Percentiles rank a stretch among this genome's conserved stretches.
These are phyloP conservation scores for Pichia californica DNA, from an alignment of 805 yeast species.

Conservation along the genomic window DNA sequence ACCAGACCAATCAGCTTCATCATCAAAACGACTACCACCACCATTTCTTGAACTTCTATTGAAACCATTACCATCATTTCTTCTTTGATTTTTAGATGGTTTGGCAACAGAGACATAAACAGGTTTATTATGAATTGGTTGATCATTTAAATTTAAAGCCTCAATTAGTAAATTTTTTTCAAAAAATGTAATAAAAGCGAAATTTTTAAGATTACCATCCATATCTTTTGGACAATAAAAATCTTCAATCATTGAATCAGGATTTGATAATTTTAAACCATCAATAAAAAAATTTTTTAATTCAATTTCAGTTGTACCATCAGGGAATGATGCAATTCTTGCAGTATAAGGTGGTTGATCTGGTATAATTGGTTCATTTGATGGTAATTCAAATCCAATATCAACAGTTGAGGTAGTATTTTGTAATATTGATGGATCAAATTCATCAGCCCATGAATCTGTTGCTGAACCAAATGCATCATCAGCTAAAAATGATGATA, in stretches of 20 bases:
- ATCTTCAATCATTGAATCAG: slow-evolving; percentile 46
- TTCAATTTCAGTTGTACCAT: slow-evolving; percentile 63
- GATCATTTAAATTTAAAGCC: slow-evolving; percentile 40
- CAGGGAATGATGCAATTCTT: slow-evolving; percentile 80
- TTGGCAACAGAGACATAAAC: slow-evolving; percentile 54
- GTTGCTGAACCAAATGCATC: slow-evolving; percentile 51
- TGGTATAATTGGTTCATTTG: slow-evolving; percentile 52
- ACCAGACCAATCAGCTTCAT: slow-evolving; percentile 54
- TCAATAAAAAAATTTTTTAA: slow-evolving; percentile 57
- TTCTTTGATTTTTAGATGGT: slow-evolving; percentile 39
- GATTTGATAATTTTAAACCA: slow-evolving; percentile 41
- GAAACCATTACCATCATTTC: slow-evolving; percentile 15
- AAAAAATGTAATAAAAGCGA: slow-evolving; percentile 47
- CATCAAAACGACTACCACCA: slow-evolving; percentile 19
- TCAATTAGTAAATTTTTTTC: slow-evolving; percentile 43
- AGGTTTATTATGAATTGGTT: slow-evolving; percentile 43
- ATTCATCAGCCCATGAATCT: slow-evolving; percentile 80
- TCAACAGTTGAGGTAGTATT: slow-evolving; percentile 9
- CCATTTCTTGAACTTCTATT: slow-evolving; percentile 7
- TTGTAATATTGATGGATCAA: slow-evolving; percentile 41
- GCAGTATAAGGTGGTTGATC: slow-evolving; percentile 89
- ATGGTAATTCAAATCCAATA: slow-evolving; percentile 9
- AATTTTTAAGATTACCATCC: slow-evolving; percentile 55
- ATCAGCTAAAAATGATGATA: slow-evolving; percentile 77
- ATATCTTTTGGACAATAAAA: slow-evolving; percentile 69